Evolutionary conservation across 169 alveolate genomes (phyloP).

Genomic region (Plasmodium knowlesi): DNA sequence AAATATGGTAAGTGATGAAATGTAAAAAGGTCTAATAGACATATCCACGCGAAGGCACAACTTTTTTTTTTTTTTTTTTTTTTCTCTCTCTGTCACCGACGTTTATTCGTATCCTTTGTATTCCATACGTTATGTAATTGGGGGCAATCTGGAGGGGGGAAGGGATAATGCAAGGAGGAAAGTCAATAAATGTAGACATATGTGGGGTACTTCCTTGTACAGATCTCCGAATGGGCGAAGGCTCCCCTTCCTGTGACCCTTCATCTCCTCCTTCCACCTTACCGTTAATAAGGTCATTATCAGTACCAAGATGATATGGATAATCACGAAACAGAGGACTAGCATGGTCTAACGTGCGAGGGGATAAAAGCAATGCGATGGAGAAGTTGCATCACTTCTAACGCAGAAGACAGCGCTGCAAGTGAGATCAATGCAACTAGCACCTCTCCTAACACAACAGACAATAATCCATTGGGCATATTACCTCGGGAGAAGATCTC

Average conservation of each 20-base stretch:
- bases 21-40: neutral
- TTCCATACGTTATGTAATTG: constrained; percentile 52
- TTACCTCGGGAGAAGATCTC: constrained; percentile 83
- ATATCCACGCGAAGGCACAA: neutral
- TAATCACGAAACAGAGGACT: constrained; percentile 76
- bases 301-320: constrained; percentile 79
- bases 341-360: constrained; percentile 64
- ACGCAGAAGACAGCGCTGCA: neutral
- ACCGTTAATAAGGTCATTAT: constrained; percentile 82
- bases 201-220: neutral
- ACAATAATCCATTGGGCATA: neutral
- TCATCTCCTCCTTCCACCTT: constrained; percentile 41
- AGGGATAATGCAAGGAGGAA: neutral
- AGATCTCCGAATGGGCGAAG: neutral
- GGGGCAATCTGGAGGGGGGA: constrained; percentile 45
- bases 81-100: neutral
- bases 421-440: too few relatives aligned
- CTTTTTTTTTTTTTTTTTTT: neutral
- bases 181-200: neutral
- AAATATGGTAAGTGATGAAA: neutral
- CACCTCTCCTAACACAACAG: neutral
- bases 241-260: neutral
- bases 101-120: constrained; percentile 42
- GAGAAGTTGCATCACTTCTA: neutral
- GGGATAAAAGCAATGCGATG: neutral